Base-by-base conservation (phyloP, 1,139 yeast genomes). In the Taphrina flavorubra region DNA sequence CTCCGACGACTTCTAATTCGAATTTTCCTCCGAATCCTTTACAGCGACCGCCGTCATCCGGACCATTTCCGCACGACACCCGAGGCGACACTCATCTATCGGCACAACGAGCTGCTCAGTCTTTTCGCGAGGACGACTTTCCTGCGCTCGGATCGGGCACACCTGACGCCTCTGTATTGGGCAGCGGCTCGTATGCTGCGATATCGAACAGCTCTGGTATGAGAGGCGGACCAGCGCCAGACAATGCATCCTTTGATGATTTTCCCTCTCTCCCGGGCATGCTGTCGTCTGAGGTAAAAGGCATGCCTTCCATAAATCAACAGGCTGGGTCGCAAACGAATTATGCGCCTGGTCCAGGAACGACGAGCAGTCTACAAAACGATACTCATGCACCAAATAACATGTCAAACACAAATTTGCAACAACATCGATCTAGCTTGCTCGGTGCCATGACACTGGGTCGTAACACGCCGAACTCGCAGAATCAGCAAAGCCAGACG, bases 361-460 rank as follows among this genome's bases (percentile, higher is more conserved):
- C 60, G 44, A 18, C 18, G 14, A 31, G 47, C 34, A 34, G 51
- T 39, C 4, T 34, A 25, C n/a, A 44, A 25, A 16, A 49, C 37
- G 34, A 16, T 44, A 7, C 39, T 20, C 59, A 55, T 11, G 47
- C 25, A 51, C 7, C 59, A 25, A 46, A 59, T 18, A 13, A 37
- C 11, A 1, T 58, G 51, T 5, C 39, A n/a, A 58, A 58, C 31
- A 20, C 62, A 7, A 58, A 44, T 25, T 31, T 63, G 31, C 67
- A 63, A 46, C 61, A 56, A 42, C 67, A 63, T 55, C 67, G 67
- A 7, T 53, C 59, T 31, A 42, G 61, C 18, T 34, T 63, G 36
- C 46, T 63, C 11, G 67, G 67, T 10, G 67, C 61, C 56, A 63
- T 63, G 67, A 63, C 67, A 13, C 39, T 42, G n/a, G 67, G 67